phyloP scores from a whole-genome alignment of 257 asterid genomes.

The Solanum verrucosum region DNA sequence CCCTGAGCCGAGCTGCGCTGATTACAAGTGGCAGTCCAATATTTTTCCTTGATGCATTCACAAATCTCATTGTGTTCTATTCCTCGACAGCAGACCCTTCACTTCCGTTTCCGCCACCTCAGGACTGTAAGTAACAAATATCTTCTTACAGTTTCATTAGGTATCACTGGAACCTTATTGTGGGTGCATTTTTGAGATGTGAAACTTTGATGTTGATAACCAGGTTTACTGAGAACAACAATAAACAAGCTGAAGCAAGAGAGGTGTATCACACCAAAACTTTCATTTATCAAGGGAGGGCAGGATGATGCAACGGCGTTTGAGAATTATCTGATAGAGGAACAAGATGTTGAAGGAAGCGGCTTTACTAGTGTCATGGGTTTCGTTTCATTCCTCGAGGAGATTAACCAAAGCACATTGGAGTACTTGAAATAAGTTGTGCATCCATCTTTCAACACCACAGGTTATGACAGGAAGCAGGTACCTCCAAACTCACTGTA shows the following conservation, averaged over 20 bases:
- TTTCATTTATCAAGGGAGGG: conserved; percentile 72
- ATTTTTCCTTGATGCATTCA: conserved; percentile 92
- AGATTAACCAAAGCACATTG: conserved; percentile 58
- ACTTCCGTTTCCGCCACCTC: conserved; percentile 98
- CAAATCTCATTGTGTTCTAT: conserved; percentile 77
- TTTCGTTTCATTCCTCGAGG: conserved; percentile 84
- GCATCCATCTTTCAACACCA: background rate
- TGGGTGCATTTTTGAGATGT: background rate
- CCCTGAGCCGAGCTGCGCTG: conserved; percentile 95
- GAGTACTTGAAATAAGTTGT: conserved; percentile 40
- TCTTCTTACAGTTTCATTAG: background rate
- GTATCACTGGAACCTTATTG: background rate
- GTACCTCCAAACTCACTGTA: background rate
- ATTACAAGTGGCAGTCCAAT: conserved; percentile 95
- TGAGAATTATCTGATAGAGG: conserved; percentile 93
- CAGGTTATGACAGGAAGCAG: background rate
- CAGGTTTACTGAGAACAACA: conserved; percentile 77
- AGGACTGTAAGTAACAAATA: conserved; percentile 69
- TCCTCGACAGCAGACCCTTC: conserved; percentile 78
- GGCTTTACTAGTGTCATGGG: conserved; percentile 86
- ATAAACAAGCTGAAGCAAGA: conserved; percentile 90
- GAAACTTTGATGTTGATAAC: background rate
- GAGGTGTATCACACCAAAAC: conserved; percentile 77
- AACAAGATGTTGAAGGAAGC: conserved; percentile 82
- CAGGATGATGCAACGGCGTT: conserved; percentile 78